Evolutionary conservation across 2,329 filamentous ascomycete species (phyloP), one percentile per base, ranked within the genome.

Genomic region (Hypocrella siamensis): DNA sequence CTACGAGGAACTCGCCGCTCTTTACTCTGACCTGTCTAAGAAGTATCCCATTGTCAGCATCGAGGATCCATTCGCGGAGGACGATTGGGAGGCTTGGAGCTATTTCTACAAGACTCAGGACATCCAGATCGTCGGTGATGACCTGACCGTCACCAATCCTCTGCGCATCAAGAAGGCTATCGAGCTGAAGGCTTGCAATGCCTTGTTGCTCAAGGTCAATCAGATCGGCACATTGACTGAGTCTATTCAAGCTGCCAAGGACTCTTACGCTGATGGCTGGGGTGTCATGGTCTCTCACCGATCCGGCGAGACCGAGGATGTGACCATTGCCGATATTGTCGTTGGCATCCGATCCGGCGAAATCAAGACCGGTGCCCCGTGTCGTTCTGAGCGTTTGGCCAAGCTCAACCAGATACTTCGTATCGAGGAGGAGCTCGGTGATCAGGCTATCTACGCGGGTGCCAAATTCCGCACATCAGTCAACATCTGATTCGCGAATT

Each of bases 381-480:
- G 80, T 57, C 80, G 90, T 54, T 94, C 88, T 48, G 90, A 98
- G 75, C 86, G 90, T 70, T 75, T 96, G 47, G 90, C 90, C 61
- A 98, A 98, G 76, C 82, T 98, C 57, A 98, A 98, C 81, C 90
- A 98, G 73, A 93, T 98, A 54, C 81, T 98, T 54, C 84, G 90
- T 56, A 98, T 98, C 50, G 90, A 98, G 75, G 90, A 98, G 70
- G 90, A 98, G 73, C 79, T 98, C 43, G 86, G 86, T 49, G 72
- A 76, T 51, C 79, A 90, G 51, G 90, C 88, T 47, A 55, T 96
- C 63, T 98, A 88, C 58, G 86, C 88, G 47, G 90, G 90, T 47
- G 64, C 70, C 54, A 85, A 84, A 56, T 98, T 96, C 83, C 81
- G 88, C 67, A 85, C 65, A 48, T 65, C 88, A 41, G 79, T 94